These are phyloP conservation scores for Lentinula raphanica DNA, from an alignment of 768 basidiomycete species.

Conservation along the genomic window DNA sequence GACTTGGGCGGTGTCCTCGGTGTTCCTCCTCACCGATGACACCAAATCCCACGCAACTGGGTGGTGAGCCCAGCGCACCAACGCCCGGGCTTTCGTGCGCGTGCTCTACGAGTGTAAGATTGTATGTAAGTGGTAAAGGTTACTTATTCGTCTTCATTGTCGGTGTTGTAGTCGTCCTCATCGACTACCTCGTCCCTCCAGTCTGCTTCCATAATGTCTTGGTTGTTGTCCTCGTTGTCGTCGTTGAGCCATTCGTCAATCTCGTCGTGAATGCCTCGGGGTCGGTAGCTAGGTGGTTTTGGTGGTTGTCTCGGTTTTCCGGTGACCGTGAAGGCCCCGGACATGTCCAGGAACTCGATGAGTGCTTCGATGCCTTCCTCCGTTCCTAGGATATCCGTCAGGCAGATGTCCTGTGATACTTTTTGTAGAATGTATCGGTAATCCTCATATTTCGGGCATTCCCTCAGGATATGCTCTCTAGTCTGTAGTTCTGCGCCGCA, in stretches of 20 bases:
- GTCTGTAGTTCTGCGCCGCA: constrained; percentile 19
- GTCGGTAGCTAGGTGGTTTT: background rate
- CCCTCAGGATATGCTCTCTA: constrained; percentile 17
- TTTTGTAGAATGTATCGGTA: constrained; percentile 12
- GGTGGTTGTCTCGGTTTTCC: background rate
- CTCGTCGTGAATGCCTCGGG: background rate
- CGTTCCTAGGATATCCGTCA: constrained; percentile 16
- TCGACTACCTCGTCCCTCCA: background rate
- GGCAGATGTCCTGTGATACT: constrained; percentile 8
- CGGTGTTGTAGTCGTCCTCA: background rate
- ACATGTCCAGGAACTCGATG: constrained; percentile 12
- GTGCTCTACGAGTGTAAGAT: too few species aligned
- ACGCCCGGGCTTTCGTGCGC: too few species aligned
- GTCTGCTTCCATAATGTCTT: background rate
- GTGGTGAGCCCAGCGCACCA: too few species aligned
- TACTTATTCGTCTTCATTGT: too few species aligned
- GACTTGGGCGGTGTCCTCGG: too few species aligned
- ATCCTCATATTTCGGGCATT: constrained; percentile 17
- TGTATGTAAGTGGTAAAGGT: too few species aligned
- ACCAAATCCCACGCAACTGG: too few species aligned
- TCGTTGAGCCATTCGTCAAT: background rate
- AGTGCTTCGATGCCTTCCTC: constrained; percentile 18
- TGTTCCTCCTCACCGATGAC: too few species aligned
- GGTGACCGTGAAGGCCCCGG: constrained; percentile 17
- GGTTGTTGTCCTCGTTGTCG: background rate